Evolutionary conservation across 257 asterid species (phyloP).

Genomic region (Cruciata laevipes): DNA sequence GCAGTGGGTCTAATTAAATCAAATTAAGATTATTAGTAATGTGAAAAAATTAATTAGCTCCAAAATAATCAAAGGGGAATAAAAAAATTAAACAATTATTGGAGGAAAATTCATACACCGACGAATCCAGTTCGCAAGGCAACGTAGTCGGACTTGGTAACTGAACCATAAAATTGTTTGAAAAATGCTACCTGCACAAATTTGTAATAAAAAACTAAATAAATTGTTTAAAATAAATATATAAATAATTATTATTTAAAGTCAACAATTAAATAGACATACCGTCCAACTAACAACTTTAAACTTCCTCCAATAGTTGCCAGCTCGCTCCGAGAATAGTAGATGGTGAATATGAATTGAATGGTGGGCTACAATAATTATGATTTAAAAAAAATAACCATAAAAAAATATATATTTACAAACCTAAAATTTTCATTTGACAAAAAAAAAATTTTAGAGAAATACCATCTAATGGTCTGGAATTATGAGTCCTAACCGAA

Average conservation of each 20-base stretch:
- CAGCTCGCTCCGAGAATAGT: slow-evolving; percentile 50
- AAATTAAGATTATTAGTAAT: neutral
- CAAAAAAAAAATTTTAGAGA: neutral
- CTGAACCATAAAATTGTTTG: slow-evolving; percentile 84
- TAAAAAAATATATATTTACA: too few species aligned
- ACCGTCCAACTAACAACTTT: slow-evolving; percentile 66
- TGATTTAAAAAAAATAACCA: too few species aligned
- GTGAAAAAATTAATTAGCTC: neutral
- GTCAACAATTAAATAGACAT: slow-evolving; percentile 12
- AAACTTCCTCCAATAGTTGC: slow-evolving; percentile 69
- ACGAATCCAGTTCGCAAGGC: slow-evolving; percentile 79
- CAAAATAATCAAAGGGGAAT: neutral
- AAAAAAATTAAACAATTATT: slow-evolving; percentile 3
- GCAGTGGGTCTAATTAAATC: slow-evolving; percentile 48
- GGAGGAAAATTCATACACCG: slow-evolving; percentile 36
- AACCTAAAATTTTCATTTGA: neutral
- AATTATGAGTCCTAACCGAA: slow-evolving; percentile 31
- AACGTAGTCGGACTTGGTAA: slow-evolving; percentile 68
- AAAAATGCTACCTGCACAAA: slow-evolving; percentile 59
- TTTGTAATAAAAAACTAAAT: too few species aligned
- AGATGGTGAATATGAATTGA: slow-evolving; percentile 23
- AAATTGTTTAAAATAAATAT: too few species aligned
- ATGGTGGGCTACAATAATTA: slow-evolving; percentile 16
- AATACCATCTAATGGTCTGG: slow-evolving; percentile 31
- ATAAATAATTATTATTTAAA: too few species aligned